Base-by-base conservation (phyloP, 306 rosid genomes). In the Arachis hypogaea region DNA sequence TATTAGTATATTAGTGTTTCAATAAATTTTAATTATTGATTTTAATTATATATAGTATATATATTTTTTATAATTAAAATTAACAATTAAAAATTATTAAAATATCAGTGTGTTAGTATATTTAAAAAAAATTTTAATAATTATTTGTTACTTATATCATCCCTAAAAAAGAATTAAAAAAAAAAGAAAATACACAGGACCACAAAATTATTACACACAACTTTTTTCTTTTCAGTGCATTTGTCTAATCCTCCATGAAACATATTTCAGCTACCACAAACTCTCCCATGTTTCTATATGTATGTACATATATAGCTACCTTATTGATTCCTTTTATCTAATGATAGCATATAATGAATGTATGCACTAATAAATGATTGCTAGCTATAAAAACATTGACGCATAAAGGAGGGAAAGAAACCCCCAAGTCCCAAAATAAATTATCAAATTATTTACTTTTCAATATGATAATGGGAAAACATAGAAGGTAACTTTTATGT, bases 181-280 rank as follows among this genome's bases (percentile, higher is more conserved):
- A 49, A 76, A 9, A 57, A 16, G 49, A 76, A 63, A 59, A 30
- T 16, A 65, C 45, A 66, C 14, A 80, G 87, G 80, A 68, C 82
- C 75, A 72, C 82, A 63, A 63, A 76, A 73, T 74, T 56, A 59
- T 56, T 47, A 59, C 5, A n/a, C 44, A 49, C 51, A 33, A 33
- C 38, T 77, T 59, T 76, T 72, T 79, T 67, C 62, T 18, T 61
- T 66, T 75, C 66, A 71, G 55, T 33, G 38, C 75, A 76, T 76
- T 71, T 71, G 77, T 44, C 66, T 72, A 62, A 51, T 55, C 75
- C 58, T 72, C 55, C 64, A 57, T 56, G 58, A 83, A 76, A 58
- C 64, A 59, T 60, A 67, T 80, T 11, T 55, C 50, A 51, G 66
- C 57, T 66, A 74, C 46, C 68, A 61, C 66, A 61, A 50, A 66